Conservation (phyloP, 805 yeast genomes). For the Candida silvatica region DNA sequence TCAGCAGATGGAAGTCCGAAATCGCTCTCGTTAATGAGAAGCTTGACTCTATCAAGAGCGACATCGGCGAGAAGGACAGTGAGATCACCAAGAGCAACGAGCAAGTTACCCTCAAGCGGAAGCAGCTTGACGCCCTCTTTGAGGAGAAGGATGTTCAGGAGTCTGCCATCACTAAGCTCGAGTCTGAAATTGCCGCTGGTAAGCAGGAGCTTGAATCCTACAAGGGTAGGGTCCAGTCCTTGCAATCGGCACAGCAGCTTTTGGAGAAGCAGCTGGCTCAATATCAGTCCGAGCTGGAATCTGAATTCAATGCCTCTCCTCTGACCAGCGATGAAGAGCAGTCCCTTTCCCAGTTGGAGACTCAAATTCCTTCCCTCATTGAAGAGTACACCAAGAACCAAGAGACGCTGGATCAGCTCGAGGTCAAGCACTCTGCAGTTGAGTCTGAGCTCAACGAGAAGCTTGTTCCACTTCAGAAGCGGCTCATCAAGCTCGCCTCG, state of each 20-base stretch:
- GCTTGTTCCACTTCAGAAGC: conserved; percentile 41
- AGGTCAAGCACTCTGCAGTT: conserved; percentile 35
- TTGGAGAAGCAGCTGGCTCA: conserved; percentile 31
- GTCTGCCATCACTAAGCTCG: conserved; percentile 31
- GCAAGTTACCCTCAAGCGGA: conserved; percentile 26
- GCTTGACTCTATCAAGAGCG: conserved; percentile 28
- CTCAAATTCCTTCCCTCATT: conserved; percentile 30
- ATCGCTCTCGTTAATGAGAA: conserved; percentile 31
- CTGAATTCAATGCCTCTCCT: conserved; percentile 41
- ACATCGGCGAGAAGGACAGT: conserved; percentile 38
- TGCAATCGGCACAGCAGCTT: conserved; percentile 25
- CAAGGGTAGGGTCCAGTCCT: conserved; percentile 27
- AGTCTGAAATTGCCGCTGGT: conserved; percentile 31
- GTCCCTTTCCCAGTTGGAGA: conserved; percentile 28
- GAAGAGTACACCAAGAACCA: conserved; percentile 31
- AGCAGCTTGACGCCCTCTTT: conserved; percentile 34
- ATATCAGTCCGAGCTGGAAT: conserved; percentile 38
- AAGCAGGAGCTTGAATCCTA: conserved; percentile 35
- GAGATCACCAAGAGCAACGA: conserved; percentile 43
- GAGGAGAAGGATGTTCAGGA: conserved; percentile 35
- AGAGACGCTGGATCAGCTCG: conserved; percentile 32
- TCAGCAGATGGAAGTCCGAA: conserved; percentile 44
- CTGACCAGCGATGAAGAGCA: conserved; percentile 41
- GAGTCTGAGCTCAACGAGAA: conserved; percentile 54
- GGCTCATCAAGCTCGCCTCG: conserved; percentile 18